phyloP scores from a whole-genome alignment of 2,329 filamentous ascomycete species.

The Mariannaea elegans region DNA sequence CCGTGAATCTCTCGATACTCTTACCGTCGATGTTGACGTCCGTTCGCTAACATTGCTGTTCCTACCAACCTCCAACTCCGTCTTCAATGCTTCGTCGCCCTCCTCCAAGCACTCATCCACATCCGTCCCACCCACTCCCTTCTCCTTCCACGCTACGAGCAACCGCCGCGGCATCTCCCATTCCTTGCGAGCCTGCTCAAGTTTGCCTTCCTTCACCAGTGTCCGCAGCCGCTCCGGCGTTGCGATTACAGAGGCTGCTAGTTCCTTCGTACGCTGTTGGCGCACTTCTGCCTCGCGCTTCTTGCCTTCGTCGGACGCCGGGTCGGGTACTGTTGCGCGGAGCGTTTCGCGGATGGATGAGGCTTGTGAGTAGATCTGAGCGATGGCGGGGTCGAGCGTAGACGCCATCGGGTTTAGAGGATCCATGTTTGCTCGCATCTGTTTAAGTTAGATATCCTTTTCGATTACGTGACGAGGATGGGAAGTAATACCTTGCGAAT shows the following conservation, averaged over 20 bases:
- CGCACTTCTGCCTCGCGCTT: conserved; percentile 45
- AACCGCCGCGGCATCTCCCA: conserved; percentile 65
- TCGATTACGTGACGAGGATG: background rate
- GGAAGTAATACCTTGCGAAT: conserved; percentile 73
- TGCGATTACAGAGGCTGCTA: conserved; percentile 70
- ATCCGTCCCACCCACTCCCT: conserved; percentile 63
- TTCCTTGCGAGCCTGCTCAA: conserved; percentile 66
- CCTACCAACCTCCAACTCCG: conserved; percentile 22
- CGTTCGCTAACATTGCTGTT: conserved; percentile 30
- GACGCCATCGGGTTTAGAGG: conserved; percentile 78
- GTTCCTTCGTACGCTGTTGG: conserved; percentile 57
- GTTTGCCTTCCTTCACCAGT: conserved; percentile 67
- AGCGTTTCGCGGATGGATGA: conserved; percentile 63
- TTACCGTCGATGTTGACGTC: conserved; percentile 27
- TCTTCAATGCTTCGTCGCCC: conserved; percentile 59
- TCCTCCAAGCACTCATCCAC: conserved; percentile 63
- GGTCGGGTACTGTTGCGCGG: conserved; percentile 56
- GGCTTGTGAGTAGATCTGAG: conserved; percentile 74
- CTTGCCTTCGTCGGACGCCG: conserved; percentile 51
- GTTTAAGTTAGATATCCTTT: background rate
- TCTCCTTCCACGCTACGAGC: conserved; percentile 62
- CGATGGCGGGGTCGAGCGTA: conserved; percentile 77
- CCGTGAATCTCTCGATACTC: conserved; percentile 30
- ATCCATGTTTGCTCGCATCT: conserved; percentile 85
- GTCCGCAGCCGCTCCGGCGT: conserved; percentile 66